phyloP scores from a whole-genome alignment of 768 basidiomycete genomes.

The Russula dissimulans region DNA sequence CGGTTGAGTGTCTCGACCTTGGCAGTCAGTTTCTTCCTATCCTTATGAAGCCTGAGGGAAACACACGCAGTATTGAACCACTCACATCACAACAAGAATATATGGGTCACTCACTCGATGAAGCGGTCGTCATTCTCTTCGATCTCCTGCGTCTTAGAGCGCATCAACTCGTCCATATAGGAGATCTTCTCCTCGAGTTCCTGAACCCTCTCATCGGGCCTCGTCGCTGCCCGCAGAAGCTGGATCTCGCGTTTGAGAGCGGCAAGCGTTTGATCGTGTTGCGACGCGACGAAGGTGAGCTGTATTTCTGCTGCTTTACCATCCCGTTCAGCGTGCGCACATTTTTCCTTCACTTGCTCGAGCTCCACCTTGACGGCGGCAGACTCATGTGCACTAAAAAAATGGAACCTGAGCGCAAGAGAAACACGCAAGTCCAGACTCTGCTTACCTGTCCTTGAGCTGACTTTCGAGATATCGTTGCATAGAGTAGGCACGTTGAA shows the following conservation, averaged over 20 bases:
- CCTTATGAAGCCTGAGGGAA: conserved; percentile 56
- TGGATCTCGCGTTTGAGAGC: conserved; percentile 51
- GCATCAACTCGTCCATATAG: conserved; percentile 69
- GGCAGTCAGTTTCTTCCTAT: conserved; percentile 63
- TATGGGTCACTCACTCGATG: conserved; percentile 52
- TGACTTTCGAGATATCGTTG: conserved; percentile 55
- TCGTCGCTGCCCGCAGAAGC: conserved; percentile 42
- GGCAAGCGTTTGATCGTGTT: conserved; percentile 55
- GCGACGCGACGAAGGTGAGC: conserved; percentile 51
- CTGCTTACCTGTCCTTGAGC: conserved; percentile 47
- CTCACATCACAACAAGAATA: not conserved
- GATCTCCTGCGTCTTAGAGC: conserved; percentile 63
- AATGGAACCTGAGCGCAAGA: not conserved
- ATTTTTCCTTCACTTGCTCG: conserved; percentile 25
- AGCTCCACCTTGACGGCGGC: conserved; percentile 26
- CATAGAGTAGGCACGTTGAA: conserved; percentile 54
- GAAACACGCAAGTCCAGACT: not conserved
- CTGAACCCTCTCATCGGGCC: conserved; percentile 43
- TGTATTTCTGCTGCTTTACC: conserved; percentile 57
- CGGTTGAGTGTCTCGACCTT: conserved; percentile 66
- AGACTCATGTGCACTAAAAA: conserved; percentile 40
- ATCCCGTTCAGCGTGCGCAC: conserved; percentile 34
- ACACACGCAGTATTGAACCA: not conserved
- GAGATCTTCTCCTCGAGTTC: conserved; percentile 61
- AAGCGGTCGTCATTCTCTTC: conserved; percentile 78